phyloP scores from a whole-genome alignment of 169 alveolate genomes.

The Plasmodium vivax region DNA sequence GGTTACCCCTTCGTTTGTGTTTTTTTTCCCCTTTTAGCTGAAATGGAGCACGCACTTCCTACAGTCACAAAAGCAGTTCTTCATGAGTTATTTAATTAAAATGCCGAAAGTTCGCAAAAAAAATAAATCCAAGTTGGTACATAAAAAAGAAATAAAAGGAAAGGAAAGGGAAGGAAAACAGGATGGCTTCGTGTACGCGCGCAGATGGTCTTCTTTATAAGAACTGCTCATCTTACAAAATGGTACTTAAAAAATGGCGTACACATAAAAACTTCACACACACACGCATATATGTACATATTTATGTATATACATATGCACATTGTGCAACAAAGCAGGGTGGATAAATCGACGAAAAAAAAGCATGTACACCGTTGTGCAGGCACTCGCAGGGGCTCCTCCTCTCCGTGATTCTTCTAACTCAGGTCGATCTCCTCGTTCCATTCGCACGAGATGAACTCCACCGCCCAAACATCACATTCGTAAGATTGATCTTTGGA shows the following conservation, averaged over 20 bases:
- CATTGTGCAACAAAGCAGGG: neutral
- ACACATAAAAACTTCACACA: neutral
- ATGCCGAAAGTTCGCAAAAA: neutral
- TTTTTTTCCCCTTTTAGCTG: neutral
- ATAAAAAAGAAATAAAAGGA: neutral
- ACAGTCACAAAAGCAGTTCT: neutral
- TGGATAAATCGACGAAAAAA: neutral
- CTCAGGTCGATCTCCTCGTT: neutral
- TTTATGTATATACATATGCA: neutral
- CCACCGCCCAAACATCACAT: neutral
- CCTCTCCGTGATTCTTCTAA: neutral
- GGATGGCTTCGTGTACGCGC: neutral
- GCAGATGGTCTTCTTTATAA: neutral
- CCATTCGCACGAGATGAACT: neutral
- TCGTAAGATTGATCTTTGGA: neutral
- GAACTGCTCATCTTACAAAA: conserved; percentile 1
- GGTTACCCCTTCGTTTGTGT: neutral
- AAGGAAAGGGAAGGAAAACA: neutral
- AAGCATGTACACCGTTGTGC: neutral
- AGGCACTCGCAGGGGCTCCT: neutral
- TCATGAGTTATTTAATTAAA: neutral
- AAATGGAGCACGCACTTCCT: neutral
- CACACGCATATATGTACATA: neutral
- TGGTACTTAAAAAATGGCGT: neutral
- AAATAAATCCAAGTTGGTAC: neutral